Percentiles rank a stretch among this genome's conserved stretches.
These are phyloP conservation scores for Escovopsis sp. DNA, from an alignment of 2,329 filamentous ascomycete genomes.

Conservation along the genomic window DNA sequence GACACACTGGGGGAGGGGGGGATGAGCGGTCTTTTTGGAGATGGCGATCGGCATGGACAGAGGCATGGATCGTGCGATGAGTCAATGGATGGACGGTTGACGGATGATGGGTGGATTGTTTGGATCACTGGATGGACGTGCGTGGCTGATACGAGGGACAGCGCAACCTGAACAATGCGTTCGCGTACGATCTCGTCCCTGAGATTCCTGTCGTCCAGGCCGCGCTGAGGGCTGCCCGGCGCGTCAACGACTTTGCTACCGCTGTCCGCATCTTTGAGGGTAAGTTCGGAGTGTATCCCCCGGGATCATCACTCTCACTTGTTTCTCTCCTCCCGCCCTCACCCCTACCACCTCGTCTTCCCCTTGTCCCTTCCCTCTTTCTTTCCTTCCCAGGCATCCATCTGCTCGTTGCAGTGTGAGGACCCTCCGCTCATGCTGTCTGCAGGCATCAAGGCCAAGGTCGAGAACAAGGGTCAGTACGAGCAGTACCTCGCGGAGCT, in stretches of 20 bases:
- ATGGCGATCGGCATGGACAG: too few species aligned
- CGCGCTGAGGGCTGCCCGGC: slow-evolving; percentile 80
- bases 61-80: slow-evolving; percentile 6
- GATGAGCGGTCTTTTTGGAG: too few species aligned
- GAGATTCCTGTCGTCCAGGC: slow-evolving; percentile 81
- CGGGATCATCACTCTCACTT: background rate
- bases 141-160: too few species aligned
- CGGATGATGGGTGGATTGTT: too few species aligned
- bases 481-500: slow-evolving; percentile 91
- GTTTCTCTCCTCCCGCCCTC: background rate
- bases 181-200: slow-evolving; percentile 98
- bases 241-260: slow-evolving; percentile 97
- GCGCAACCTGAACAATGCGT: slow-evolving; percentile 98
- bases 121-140: too few species aligned
- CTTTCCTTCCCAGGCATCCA: background rate
- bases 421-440: background rate
- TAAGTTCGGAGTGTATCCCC: too few species aligned
- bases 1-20: too few species aligned
- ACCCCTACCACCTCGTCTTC: slow-evolving; percentile 3
- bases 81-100: too few species aligned
- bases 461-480: slow-evolving; percentile 97
- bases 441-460: slow-evolving; percentile 93
- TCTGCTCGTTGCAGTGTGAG: too few species aligned
- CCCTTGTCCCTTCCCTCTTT: background rate
- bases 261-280: slow-evolving; percentile 98